phyloP scores from a whole-genome alignment of 2,329 filamentous ascomycete genomes.

The Delphinella strobiligena region DNA sequence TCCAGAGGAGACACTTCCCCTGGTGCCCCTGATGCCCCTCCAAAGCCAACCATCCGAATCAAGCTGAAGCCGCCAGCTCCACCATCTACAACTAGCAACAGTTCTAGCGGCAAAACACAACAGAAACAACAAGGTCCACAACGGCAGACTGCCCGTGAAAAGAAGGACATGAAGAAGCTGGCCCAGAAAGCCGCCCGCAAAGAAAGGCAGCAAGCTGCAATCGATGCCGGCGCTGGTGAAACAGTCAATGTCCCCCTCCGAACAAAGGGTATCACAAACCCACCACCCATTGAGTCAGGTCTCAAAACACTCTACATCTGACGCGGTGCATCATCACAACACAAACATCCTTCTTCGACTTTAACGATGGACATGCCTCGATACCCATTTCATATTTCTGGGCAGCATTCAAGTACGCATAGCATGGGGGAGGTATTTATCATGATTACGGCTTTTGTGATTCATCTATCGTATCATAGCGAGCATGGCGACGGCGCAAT shows the following conservation, averaged over 20 bases:
- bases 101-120: constrained; percentile 16
- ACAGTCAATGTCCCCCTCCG: constrained; percentile 15
- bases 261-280: constrained; percentile 20
- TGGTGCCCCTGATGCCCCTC: not conserved
- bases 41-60: constrained; percentile 15
- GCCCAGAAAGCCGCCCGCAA: constrained; percentile 30
- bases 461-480: constrained; percentile 6
- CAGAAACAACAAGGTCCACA: constrained; percentile 23
- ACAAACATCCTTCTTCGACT: not conserved
- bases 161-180: constrained; percentile 28
- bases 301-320: constrained; percentile 26
- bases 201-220: constrained; percentile 22
- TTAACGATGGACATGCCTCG: constrained; percentile 6
- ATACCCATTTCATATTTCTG: constrained; percentile 3
- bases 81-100: constrained; percentile 12
- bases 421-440: constrained; percentile 2
- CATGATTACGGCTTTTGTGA: constrained; percentile 7
- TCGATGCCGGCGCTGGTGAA: constrained; percentile 4
- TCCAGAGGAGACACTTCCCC: constrained; percentile 8
- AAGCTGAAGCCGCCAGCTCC: constrained; percentile 24
- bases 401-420: constrained; percentile 8
- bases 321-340: constrained; percentile 5
- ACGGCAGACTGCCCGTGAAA: constrained; percentile 23
- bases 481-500: constrained; percentile 10
- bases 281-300: constrained; percentile 22